These are phyloP conservation scores for Tilletia caries DNA, from an alignment of 1,284 basidiomycete genomes.

Conservation along the genomic window DNA sequence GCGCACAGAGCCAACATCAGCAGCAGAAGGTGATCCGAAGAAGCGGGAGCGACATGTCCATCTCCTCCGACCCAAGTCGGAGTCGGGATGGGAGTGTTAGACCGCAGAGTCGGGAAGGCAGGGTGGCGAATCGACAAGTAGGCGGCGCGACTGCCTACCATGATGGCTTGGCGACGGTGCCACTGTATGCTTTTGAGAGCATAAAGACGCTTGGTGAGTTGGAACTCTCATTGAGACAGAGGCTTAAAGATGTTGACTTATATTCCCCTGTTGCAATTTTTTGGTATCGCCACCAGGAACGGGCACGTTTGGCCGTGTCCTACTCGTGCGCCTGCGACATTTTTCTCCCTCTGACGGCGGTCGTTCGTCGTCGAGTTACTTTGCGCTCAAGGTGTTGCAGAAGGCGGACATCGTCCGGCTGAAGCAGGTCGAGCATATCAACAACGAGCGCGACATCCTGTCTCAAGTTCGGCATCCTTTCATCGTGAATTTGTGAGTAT, in stretches of 20 bases:
- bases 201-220: slow-evolving; percentile 9
- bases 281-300: no score
- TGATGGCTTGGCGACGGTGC: not conserved
- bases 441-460: slow-evolving; percentile 60
- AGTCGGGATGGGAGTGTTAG: no score
- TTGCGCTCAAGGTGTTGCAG: slow-evolving; percentile 60
- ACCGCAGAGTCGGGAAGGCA: no score
- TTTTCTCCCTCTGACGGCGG: not conserved
- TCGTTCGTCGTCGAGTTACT: slow-evolving; percentile 37
- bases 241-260: no score
- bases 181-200: not conserved
- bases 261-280: no score
- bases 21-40: no score
- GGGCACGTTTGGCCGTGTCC: slow-evolving; percentile 45
- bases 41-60: no score
- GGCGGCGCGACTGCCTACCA: not conserved
- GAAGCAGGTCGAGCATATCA: slow-evolving; percentile 62
- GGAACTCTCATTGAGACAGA: no score
- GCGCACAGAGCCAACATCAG: no score
- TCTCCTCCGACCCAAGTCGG: no score
- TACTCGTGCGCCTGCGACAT: slow-evolving; percentile 28
- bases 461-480: slow-evolving; percentile 43
- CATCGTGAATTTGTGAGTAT: slow-evolving; percentile 36
- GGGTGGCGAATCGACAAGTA: no score
- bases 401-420: slow-evolving; percentile 60